Evolutionary conservation across 2,329 filamentous ascomycete genomes (phyloP), one percentile per base, ranked within the genome.

Genomic region (Rhynchosporium graminicola): DNA sequence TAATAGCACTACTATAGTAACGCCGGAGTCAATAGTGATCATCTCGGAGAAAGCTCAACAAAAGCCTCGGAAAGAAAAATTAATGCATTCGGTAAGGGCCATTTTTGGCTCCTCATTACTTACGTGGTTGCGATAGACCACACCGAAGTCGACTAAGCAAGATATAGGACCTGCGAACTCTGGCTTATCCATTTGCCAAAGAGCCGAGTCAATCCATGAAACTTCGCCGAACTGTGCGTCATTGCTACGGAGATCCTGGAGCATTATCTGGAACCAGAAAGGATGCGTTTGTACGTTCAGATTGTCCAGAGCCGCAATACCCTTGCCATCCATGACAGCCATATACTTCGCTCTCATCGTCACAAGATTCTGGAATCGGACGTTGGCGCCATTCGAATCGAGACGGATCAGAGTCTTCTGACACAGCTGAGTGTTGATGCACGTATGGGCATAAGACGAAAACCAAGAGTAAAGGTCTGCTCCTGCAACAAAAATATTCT

Each of bases 331-430:
- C 33, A 66, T 64, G 6, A 70, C 64, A 3, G 65, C 62, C 64
- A 71, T 72, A 57, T 75, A 70, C 59, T 70, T 71, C 31, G 73
- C 67, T 3, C 75, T 74, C 8, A 75, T 75, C 8, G 71, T 73
- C 9, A 76, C 63, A 26, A 76, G 60, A 36, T 75, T 66, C 40
- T 61, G 48, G 15, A 65, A 38, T 5, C 60, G 57, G 1, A 63
- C 50, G 29, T 26, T 57, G 12, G 60, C 51, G 4, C 38, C 8
- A 40, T 60, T 60, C 0, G 4, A 5, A 6, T 58, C 28, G 2
- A 60, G 57, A 40, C 31, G 51, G 0, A 63, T 51, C 7, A 65
- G 54, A 15, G 33, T n/a, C 60, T 65, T 71, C 56, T 74, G 73
- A 50, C 73, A 75, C 52, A 65, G 42, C 15, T 71, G 51, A 2